Evolutionary conservation across 2,329 filamentous ascomycete species (phyloP).

Genomic region (Penicillium nordicum): DNA sequence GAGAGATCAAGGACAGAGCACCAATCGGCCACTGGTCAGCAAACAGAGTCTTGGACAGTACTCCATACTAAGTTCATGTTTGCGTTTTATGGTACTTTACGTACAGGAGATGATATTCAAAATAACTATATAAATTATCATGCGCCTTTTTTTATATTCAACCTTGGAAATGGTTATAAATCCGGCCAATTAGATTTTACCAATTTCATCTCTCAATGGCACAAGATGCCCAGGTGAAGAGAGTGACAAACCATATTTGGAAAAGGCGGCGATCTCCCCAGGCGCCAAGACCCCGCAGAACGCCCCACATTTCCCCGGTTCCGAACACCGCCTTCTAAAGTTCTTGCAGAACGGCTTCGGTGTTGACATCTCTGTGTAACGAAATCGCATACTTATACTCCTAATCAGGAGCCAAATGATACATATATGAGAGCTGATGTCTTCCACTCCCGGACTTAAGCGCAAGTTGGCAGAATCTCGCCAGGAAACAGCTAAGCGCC

Average conservation of each 20-base stretch:
- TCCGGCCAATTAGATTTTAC: not conserved
- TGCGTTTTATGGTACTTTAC: not conserved
- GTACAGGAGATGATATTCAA: not conserved
- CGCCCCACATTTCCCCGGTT: slow-evolving; percentile 19
- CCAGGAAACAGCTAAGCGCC: slow-evolving; percentile 22
- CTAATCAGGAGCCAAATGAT: not conserved
- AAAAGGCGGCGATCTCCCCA: not conserved
- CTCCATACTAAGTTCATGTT: too few relatives aligned
- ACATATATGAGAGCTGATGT: slow-evolving; percentile 16
- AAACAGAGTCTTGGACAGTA: too few relatives aligned
- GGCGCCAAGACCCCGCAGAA: slow-evolving; percentile 15
- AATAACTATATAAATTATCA: not conserved
- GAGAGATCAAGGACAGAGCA: too few relatives aligned
- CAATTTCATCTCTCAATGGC: not conserved
- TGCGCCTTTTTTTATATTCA: not conserved
- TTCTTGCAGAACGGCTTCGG: not conserved
- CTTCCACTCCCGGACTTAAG: slow-evolving; percentile 22
- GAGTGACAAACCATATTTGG: not conserved
- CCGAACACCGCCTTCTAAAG: slow-evolving; percentile 27
- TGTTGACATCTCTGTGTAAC: not conserved
- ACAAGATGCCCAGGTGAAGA: not conserved
- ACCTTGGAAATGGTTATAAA: not conserved
- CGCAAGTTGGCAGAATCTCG: slow-evolving; percentile 27
- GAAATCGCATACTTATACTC: not conserved
- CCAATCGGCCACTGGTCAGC: too few relatives aligned